Conservation (phyloP, 139 green algal genomes). For the Haematococcus lacustris region DNA sequence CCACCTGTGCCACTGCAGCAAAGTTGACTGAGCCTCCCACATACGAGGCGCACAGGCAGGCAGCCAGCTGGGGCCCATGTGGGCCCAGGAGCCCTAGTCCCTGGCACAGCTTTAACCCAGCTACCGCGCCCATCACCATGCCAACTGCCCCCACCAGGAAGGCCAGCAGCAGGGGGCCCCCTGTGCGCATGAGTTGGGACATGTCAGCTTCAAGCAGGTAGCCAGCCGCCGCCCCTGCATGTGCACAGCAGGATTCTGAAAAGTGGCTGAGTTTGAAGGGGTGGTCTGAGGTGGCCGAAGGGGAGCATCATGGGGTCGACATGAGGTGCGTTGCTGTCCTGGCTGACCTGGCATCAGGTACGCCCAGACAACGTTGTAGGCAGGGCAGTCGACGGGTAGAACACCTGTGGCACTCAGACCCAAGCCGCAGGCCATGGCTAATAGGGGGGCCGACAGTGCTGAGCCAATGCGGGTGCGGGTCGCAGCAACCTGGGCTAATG, state of each 20-base stretch:
- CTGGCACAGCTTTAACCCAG: conserved; percentile 27
- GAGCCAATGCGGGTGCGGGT: conserved; percentile 9
- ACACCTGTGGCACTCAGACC: conserved; percentile 3
- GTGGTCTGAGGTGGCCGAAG: not conserved
- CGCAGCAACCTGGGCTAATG: too few species aligned
- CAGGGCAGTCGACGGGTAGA: conserved; percentile 13
- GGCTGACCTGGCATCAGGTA: conserved; percentile 7
- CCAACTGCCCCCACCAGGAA: conserved; percentile 50
- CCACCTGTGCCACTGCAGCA: conserved; percentile 50
- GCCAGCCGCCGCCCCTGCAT: not conserved
- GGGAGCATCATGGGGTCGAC: not conserved
- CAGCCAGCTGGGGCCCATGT: conserved; percentile 27
- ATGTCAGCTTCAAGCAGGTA: not conserved
- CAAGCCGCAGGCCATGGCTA: conserved; percentile 16
- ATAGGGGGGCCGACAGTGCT: conserved; percentile 11
- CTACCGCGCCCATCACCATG: conserved; percentile 36
- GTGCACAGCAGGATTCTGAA: not conserved
- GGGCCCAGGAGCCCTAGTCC: not conserved
- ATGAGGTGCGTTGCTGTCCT: not conserved
- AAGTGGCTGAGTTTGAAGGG: not conserved
- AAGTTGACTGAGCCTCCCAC: conserved; percentile 79
- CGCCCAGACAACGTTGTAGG: conserved; percentile 12
- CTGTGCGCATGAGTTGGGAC: conserved; percentile 19
- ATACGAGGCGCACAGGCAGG: conserved; percentile 68
- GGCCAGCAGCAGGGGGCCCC: conserved; percentile 29